These are phyloP conservation scores for Lathyrus aphaca DNA, from an alignment of 306 rosid species.

Conservation along the genomic window DNA sequence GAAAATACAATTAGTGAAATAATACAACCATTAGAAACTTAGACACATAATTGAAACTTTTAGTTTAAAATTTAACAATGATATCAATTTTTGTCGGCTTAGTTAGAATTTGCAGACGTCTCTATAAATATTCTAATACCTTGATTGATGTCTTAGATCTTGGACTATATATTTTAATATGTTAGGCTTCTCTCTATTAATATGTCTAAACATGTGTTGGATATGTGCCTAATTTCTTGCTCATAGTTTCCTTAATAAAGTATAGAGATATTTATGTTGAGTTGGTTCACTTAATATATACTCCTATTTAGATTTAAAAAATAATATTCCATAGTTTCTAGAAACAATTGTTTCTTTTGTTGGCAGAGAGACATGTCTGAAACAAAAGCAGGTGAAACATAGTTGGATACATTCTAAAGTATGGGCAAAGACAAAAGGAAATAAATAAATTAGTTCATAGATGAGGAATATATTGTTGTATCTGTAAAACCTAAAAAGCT, in stretches of 20 bases:
- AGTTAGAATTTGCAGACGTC: too few relatives aligned
- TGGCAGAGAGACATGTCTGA: conserved; percentile 34
- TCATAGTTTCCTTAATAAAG: neutral
- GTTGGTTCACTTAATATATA: neutral
- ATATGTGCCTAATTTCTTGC: neutral
- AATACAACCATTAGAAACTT: too few relatives aligned
- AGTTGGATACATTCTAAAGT: conserved; percentile 44
- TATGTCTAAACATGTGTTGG: neutral
- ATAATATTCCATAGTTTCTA: neutral
- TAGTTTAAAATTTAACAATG: too few relatives aligned
- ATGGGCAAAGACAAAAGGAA: conserved; percentile 17
- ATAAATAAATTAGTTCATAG: neutral
- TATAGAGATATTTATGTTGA: neutral
- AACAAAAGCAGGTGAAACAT: conserved; percentile 31
- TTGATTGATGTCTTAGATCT: neutral
- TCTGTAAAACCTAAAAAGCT: conserved; percentile 33
- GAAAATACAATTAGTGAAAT: too few relatives aligned
- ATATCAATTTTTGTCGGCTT: too few relatives aligned
- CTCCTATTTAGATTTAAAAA: neutral
- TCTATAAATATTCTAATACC: too few relatives aligned
- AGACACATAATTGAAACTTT: too few relatives aligned
- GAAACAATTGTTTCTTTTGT: conserved; percentile 1
- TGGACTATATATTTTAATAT: neutral
- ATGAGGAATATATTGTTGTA: neutral
- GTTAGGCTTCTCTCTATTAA: neutral